These are phyloP conservation scores for Psophocarpus tetragonolobus DNA, from an alignment of 306 rosid species.

Conservation along the genomic window DNA sequence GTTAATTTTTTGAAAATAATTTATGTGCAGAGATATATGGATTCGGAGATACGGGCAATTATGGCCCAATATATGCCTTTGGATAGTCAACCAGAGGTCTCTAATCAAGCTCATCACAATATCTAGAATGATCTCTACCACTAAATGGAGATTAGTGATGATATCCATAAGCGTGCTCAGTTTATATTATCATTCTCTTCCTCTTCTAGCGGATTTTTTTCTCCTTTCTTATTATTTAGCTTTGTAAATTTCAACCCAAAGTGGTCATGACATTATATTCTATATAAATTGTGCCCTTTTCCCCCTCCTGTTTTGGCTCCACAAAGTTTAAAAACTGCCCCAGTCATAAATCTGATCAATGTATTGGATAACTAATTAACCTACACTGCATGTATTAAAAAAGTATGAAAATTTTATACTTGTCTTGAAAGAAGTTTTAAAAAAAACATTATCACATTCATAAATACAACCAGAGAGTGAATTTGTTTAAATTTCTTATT, in stretches of 20 bases:
- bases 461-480: too few species aligned
- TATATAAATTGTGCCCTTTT: neutral
- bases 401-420: too few species aligned
- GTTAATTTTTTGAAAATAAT: neutral
- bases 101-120: constrained; percentile 49
- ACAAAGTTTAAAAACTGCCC: too few species aligned
- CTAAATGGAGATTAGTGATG: neutral
- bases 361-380: too few species aligned
- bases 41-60: constrained; percentile 82
- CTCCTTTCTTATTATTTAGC: constrained; percentile 14
- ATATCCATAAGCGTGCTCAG: constrained; percentile 2
- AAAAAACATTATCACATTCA: too few species aligned
- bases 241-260: constrained; percentile 28
- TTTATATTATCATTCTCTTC: neutral
- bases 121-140: constrained; percentile 34
- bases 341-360: too few species aligned
- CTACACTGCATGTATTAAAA: too few species aligned
- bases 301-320: neutral
- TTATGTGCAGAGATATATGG: constrained; percentile 79
- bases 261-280: constrained; percentile 1
- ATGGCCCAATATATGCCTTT: constrained; percentile 99
- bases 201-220: neutral
- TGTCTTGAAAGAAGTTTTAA: too few species aligned
- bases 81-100: constrained; percentile 71
- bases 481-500: too few species aligned